These are phyloP conservation scores for Acanthamoeba castellanii DNA, from an alignment of 208 protist species.

Conservation along the genomic window DNA sequence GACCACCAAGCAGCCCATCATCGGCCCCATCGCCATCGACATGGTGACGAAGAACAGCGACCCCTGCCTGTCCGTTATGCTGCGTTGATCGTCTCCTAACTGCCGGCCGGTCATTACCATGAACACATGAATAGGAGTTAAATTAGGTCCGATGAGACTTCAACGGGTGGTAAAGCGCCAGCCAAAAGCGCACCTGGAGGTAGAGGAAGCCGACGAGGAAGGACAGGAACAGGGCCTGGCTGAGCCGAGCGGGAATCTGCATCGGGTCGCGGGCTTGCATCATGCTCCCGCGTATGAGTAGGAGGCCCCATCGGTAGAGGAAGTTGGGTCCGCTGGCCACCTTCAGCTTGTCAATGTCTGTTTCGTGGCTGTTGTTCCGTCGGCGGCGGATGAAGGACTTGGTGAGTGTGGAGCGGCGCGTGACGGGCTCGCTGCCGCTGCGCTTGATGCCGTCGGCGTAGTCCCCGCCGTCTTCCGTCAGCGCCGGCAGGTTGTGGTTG, in stretches of 20 bases:
- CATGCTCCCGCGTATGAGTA: background rate
- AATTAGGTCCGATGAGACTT: too few species aligned
- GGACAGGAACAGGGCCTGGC: background rate
- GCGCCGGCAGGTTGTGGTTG: background rate
- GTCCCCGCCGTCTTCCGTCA: background rate
- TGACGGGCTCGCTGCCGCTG: background rate
- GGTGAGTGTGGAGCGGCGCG: background rate
- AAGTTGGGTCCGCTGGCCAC: conserved; percentile 39
- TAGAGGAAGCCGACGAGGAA: conserved; percentile 55
- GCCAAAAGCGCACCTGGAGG: background rate
- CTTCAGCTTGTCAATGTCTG: background rate
- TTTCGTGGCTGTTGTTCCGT: too few species aligned
- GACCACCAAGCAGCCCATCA: conserved; percentile 33
- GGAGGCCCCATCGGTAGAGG: background rate
- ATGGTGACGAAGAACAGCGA: conserved; percentile 67
- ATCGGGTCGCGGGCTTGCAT: conserved; percentile 18
- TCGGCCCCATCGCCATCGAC: conserved; percentile 23
- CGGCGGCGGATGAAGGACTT: background rate
- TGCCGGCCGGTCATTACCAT: too few species aligned
- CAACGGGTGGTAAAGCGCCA: background rate
- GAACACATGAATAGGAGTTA: background rate
- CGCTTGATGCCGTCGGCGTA: background rate
- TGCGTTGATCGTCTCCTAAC: background rate
- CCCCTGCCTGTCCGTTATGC: conserved; percentile 14
- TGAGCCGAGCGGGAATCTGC: background rate